Conservation (phyloP, 345 rosid genomes). For the Citrus mangshanensis region DNA sequence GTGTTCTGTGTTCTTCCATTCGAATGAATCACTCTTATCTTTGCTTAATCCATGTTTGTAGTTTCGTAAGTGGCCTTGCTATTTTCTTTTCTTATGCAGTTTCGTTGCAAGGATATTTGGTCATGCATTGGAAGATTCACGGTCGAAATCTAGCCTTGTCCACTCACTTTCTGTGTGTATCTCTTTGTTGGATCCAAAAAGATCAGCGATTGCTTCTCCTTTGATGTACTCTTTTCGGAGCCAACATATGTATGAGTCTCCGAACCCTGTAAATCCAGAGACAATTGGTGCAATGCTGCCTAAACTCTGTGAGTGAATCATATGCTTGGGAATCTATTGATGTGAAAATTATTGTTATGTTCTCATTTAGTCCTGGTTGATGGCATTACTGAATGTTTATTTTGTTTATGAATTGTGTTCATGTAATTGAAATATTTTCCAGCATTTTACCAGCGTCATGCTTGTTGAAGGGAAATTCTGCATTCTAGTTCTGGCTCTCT, state of each 20-base stretch:
- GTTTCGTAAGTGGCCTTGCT: conserved; percentile 11
- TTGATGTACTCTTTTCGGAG: conserved; percentile 73
- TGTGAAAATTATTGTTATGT: not conserved
- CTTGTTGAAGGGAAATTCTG: not conserved
- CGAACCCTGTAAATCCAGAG: conserved; percentile 73
- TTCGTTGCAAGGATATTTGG: conserved; percentile 84
- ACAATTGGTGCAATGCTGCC: conserved; percentile 95
- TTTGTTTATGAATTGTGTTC: not conserved
- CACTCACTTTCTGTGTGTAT: conserved; percentile 96
- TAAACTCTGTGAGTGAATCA: conserved; percentile 66
- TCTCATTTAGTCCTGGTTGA: not conserved
- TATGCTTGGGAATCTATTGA: not conserved
- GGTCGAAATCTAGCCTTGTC: conserved; percentile 85
- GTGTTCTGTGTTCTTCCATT: not conserved
- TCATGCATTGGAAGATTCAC: conserved; percentile 93
- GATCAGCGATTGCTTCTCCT: conserved; percentile 64
- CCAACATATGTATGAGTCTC: conserved; percentile 78
- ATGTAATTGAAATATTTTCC: not conserved
- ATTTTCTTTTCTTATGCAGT: conserved; percentile 39
- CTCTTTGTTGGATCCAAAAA: conserved; percentile 88
- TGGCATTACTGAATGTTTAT: not conserved
- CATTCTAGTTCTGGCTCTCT: not conserved
- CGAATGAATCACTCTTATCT: not conserved
- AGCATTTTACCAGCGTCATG: not conserved
- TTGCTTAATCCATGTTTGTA: not conserved